These are phyloP conservation scores for Neurospora sp. DNA, from an alignment of 495 filamentous ascomycete species.

Conservation along the genomic window DNA sequence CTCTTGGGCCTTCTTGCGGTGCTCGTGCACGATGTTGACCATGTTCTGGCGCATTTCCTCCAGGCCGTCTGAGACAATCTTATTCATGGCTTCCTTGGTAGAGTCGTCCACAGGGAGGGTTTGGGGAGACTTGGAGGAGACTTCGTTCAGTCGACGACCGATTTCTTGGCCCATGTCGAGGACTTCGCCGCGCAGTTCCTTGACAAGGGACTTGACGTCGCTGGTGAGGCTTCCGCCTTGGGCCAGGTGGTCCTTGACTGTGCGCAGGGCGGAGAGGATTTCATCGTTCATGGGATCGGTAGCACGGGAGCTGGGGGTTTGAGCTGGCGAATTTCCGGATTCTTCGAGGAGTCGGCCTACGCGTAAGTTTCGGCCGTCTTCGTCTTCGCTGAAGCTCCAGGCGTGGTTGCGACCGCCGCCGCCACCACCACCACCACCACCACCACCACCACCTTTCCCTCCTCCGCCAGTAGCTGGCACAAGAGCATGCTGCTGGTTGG, in stretches of 20 bases:
- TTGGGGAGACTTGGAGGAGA: conserved; percentile 31
- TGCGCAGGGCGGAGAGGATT: conserved; percentile 62
- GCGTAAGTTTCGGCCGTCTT: conserved; percentile 24
- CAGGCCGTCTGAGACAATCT: conserved; percentile 69
- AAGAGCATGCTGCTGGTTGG: conserved; percentile 50
- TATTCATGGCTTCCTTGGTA: conserved; percentile 59
- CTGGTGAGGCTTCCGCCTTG: conserved; percentile 77
- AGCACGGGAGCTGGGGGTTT: conserved; percentile 14
- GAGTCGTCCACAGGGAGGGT: conserved; percentile 29
- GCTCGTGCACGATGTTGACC: conserved; percentile 62
- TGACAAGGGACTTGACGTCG: conserved; percentile 80
- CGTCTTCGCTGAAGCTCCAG: conserved; percentile 37
- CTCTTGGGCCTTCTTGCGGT: conserved; percentile 51
- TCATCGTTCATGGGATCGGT: conserved; percentile 52
- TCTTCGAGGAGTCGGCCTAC: conserved; percentile 25
- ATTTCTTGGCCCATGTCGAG: conserved; percentile 87
- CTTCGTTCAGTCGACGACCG: conserved; percentile 68
- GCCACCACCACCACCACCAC: conserved; percentile 23
- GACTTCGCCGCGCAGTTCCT: conserved; percentile 84
- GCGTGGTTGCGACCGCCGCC: conserved; percentile 29
- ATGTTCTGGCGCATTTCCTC: conserved; percentile 72
- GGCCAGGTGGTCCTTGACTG: conserved; percentile 78
- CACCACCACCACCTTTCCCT: conserved; percentile 14
- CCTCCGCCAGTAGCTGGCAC: conserved; percentile 27
- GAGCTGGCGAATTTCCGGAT: conserved; percentile 7